phyloP scores from a whole-genome alignment of 2,329 filamentous ascomycete species.

The Lomentospora prolificans region DNA sequence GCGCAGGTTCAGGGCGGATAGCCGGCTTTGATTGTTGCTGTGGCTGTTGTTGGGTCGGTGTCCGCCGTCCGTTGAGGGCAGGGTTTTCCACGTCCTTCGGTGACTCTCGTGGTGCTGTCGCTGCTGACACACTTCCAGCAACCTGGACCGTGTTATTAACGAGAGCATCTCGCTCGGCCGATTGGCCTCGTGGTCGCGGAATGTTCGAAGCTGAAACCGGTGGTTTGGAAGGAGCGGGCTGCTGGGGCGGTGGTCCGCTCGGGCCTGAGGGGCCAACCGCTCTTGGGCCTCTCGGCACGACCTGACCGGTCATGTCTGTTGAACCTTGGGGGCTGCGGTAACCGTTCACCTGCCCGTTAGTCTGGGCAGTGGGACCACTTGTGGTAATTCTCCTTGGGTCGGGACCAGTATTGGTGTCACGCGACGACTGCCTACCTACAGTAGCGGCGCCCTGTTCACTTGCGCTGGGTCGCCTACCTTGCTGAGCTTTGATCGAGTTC shows the following conservation, averaged over 20 bases:
- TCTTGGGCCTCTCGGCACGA: slow-evolving; percentile 12
- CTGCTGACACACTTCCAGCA: slow-evolving; percentile 8
- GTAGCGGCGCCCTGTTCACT: slow-evolving; percentile 22
- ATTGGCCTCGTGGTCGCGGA: slow-evolving; percentile 36
- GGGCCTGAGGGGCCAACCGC: slow-evolving; percentile 20
- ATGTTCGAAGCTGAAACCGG: slow-evolving; percentile 25
- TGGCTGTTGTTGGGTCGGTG: slow-evolving; percentile 46
- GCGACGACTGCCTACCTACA: slow-evolving; percentile 28
- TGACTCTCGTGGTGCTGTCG: slow-evolving; percentile 22
- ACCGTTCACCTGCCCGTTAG: slow-evolving; percentile 34
- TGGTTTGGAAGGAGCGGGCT: slow-evolving; percentile 40
- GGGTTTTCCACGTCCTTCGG: slow-evolving; percentile 39
- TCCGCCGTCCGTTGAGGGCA: slow-evolving; percentile 50
- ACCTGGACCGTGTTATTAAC: slow-evolving; percentile 4
- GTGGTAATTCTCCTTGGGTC: slow-evolving; percentile 33
- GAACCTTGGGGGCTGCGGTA: slow-evolving; percentile 23
- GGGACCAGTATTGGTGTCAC: slow-evolving; percentile 41
- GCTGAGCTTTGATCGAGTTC: slow-evolving; percentile 26
- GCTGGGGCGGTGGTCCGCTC: slow-evolving; percentile 44
- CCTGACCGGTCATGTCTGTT: slow-evolving; percentile 20
- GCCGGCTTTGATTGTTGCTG: slow-evolving; percentile 33
- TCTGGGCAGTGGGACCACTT: background rate
- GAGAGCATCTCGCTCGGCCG: slow-evolving; percentile 30
- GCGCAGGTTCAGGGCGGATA: slow-evolving; percentile 19
- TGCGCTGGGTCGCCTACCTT: slow-evolving; percentile 33